Evolutionary conservation across 2,329 filamentous ascomycete species (phyloP), one percentile per base, ranked within the genome.

Genomic region (Diaporthe nobilis): DNA sequence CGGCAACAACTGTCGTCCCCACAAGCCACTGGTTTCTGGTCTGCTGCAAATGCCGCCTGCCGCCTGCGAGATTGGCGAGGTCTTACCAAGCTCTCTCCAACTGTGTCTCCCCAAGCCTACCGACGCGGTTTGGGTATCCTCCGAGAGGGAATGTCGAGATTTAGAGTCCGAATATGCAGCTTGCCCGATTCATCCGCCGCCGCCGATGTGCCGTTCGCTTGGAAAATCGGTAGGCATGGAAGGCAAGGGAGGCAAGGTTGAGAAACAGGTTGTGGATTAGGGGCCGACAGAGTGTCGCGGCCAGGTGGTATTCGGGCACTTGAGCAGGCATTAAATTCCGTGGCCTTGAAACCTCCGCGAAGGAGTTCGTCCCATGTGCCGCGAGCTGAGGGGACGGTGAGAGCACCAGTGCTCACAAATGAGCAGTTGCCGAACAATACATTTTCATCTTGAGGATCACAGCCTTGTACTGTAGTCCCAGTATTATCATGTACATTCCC

Each of bases 51-150:
- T 73, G 73, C 73, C 70, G 55, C 37, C 73, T 73, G 72, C 80
- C 76, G 75, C 73, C 78, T 83, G 83, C 82, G 75, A 84, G 82
- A 84, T 85, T 84, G 80, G 83, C 83, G 83, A 84, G 77, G 81
- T 82, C 73, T 80, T 81, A 81, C 80, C 74, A 80, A 79, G 75
- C 71, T 60, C 65, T 51, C 51, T 65, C 75, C 68, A 70, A 68
- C 75, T 78, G 77, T 80, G 77, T 75, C 73, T 70, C 76, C 77
- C 76, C 76, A 76, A 75, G 44, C 77, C 31, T 63, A 47, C 44
- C 47, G 51, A 51, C 28, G 49, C 47, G 47, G 57, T 53, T 22
- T 42, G 42, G 49, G 47, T 65, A 47, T 57, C 51, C 39, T 53
- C 44, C 57, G 74, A 60, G 34, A 55, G 49, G 53, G 31, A 34